Conservation (phyloP, 257 asterid genomes). For the Salvia miltiorrhiza region DNA sequence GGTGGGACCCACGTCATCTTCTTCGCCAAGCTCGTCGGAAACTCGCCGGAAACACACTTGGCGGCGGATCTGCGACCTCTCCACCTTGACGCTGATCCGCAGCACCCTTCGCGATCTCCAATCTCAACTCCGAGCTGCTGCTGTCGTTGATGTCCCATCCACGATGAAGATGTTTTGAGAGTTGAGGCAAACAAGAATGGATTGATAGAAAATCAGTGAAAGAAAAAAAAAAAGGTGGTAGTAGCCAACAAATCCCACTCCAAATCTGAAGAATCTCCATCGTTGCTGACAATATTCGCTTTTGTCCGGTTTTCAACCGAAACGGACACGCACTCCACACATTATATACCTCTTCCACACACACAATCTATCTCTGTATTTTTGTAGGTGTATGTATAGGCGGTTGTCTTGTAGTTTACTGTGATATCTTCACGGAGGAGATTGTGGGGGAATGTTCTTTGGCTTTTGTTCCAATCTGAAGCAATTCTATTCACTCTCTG, state of each 20-base stretch:
- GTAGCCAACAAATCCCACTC: not conserved
- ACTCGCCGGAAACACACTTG: too few species aligned
- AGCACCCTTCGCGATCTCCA: too few species aligned
- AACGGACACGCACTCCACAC: slow-evolving; percentile 26
- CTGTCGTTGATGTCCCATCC: too few species aligned
- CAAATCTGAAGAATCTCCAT: slow-evolving; percentile 4
- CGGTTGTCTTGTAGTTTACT: slow-evolving; percentile 27
- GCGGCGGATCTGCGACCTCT: too few species aligned
- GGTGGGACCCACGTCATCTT: too few species aligned
- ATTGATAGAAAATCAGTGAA: slow-evolving; percentile 1
- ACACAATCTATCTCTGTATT: not conserved
- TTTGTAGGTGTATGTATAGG: slow-evolving; percentile 23
- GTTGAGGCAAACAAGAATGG: slow-evolving; percentile 13
- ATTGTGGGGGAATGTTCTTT: slow-evolving; percentile 32
- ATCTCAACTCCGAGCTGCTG: too few species aligned
- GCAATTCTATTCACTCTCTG: slow-evolving; percentile 38
- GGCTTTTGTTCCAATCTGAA: slow-evolving; percentile 32
- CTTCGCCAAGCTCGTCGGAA: too few species aligned
- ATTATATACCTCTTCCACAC: not conserved
- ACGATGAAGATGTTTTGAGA: too few species aligned
- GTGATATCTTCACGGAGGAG: not conserved
- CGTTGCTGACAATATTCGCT: slow-evolving; percentile 12
- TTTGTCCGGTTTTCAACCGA: slow-evolving; percentile 17
- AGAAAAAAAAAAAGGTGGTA: not conserved
- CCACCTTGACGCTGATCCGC: too few species aligned